A percentile compares a stretch with the other conserved stretches of the same genome.
Conservation (phyloP, 1,139 yeast species). For the Starmera stellimalicola region DNA sequence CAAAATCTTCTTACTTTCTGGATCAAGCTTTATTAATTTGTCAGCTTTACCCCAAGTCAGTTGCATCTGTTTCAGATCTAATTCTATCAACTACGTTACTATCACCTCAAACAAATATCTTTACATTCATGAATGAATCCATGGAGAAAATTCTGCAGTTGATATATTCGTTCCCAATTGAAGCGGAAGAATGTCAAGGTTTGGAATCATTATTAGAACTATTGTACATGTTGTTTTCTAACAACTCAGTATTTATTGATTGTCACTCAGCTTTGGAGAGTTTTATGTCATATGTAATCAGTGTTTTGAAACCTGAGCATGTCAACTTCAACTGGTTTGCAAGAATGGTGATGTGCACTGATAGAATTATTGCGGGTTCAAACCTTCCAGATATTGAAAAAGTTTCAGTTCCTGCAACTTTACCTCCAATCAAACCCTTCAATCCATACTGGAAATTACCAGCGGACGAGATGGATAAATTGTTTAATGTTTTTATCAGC, state of each 20-base stretch:
- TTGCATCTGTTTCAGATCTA: slow-evolving; percentile 40
- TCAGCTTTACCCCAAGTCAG: slow-evolving; percentile 41
- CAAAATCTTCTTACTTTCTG: slow-evolving; percentile 26
- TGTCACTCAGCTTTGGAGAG: slow-evolving; percentile 19
- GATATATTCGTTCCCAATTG: slow-evolving; percentile 26
- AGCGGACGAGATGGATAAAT: slow-evolving; percentile 21
- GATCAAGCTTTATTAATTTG: slow-evolving; percentile 41
- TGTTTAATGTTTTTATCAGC: slow-evolving; percentile 36
- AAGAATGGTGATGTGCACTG: slow-evolving; percentile 38
- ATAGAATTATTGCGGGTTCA: slow-evolving; percentile 37
- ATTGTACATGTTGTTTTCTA: slow-evolving; percentile 36
- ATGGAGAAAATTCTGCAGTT: slow-evolving; percentile 28
- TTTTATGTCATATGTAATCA: slow-evolving; percentile 30
- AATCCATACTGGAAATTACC: slow-evolving; percentile 23
- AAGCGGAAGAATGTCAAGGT: slow-evolving; percentile 20
- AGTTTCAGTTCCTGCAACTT: slow-evolving; percentile 15
- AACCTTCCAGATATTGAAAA: slow-evolving; percentile 29
- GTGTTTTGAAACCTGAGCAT: slow-evolving; percentile 27
- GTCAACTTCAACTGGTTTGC: slow-evolving; percentile 42
- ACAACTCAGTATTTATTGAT: slow-evolving; percentile 23
- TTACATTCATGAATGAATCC: slow-evolving; percentile 24
- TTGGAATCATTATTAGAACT: slow-evolving; percentile 38
- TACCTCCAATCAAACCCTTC: slow-evolving; percentile 13
- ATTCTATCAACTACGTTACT: slow-evolving; percentile 27
- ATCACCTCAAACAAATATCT: slow-evolving; percentile 21